These are phyloP conservation scores for Leccinum arenicola DNA, from an alignment of 768 basidiomycete genomes.

Conservation along the genomic window DNA sequence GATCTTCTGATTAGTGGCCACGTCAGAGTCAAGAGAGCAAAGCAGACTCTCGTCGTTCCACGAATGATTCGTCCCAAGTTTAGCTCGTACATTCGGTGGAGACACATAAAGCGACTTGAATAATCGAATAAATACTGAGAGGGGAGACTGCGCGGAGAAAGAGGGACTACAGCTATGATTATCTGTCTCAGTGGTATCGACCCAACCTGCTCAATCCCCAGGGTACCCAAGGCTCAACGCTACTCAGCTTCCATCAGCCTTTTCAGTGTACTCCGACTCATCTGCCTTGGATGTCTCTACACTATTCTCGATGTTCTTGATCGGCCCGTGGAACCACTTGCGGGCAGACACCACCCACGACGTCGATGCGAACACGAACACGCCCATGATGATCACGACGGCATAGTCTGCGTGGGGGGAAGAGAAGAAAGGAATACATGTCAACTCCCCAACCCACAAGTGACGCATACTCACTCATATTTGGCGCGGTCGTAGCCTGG, in stretches of 20 bases:
- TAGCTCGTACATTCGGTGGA: too few species aligned
- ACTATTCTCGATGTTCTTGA: constrained; percentile 43
- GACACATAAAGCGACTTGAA: too few species aligned
- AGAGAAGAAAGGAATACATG: neutral
- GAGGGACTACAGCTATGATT: too few species aligned
- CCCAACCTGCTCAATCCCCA: too few species aligned
- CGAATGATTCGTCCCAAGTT: too few species aligned
- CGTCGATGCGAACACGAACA: constrained; percentile 60
- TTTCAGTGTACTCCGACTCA: constrained; percentile 7
- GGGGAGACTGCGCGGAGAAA: too few species aligned
- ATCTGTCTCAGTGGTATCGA: too few species aligned
- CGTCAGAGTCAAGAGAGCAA: too few species aligned
- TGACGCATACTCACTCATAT: constrained; percentile 51
- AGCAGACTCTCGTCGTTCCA: too few species aligned
- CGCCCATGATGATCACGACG: constrained; percentile 60
- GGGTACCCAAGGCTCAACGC: neutral
- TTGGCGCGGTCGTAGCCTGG: constrained; percentile 37
- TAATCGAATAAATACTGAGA: too few species aligned
- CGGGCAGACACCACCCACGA: constrained; percentile 67
- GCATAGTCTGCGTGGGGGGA: constrained; percentile 51
- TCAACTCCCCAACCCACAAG: neutral
- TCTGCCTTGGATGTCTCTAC: neutral
- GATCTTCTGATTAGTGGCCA: too few species aligned
- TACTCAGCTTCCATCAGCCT: neutral
- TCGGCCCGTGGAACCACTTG: constrained; percentile 70